A percentile compares a stretch with the other conserved stretches of the same genome.
These are phyloP conservation scores for Arthrobotrys entomopaga DNA, from an alignment of 2,329 filamentous ascomycete genomes.

Conservation along the genomic window DNA sequence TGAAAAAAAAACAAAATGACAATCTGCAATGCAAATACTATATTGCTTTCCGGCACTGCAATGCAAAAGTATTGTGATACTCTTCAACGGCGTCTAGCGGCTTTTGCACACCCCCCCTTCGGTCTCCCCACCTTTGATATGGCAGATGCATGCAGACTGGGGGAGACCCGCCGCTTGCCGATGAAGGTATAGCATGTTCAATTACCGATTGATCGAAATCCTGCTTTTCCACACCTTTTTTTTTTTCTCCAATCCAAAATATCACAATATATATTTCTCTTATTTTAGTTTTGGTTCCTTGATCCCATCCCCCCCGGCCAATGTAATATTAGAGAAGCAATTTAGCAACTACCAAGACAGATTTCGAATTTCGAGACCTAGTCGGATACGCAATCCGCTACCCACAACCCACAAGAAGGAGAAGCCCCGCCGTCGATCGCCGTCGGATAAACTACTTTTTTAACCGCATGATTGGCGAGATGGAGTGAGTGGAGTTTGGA, in stretches of 20 bases:
- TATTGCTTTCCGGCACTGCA: too few species aligned
- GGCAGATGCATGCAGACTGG: neutral
- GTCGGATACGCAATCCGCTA: constrained; percentile 27
- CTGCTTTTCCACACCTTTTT: constrained; percentile 15
- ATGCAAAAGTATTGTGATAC: constrained; percentile 7
- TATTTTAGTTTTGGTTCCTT: neutral
- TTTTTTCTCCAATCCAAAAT: too few species aligned
- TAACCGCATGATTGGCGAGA: constrained; percentile 25
- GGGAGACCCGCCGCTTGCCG: constrained; percentile 3
- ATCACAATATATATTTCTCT: constrained; percentile 8
- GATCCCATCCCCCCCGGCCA: neutral
- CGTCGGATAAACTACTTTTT: constrained; percentile 35
- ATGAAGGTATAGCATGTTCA: neutral
- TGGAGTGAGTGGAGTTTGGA: too few species aligned
- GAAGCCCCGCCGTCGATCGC: constrained; percentile 41
- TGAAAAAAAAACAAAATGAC: neutral
- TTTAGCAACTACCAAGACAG: constrained; percentile 23
- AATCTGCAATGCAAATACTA: neutral
- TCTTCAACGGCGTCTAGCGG: neutral
- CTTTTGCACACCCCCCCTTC: neutral
- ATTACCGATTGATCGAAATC: constrained; percentile 15
- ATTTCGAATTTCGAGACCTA: constrained; percentile 13
- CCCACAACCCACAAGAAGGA: constrained; percentile 30
- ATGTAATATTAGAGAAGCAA: constrained; percentile 11
- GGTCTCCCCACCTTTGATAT: neutral